Base-by-base conservation (phyloP, 2,329 filamentous ascomycete genomes). In the Ophiostoma himal-ulmi region DNA sequence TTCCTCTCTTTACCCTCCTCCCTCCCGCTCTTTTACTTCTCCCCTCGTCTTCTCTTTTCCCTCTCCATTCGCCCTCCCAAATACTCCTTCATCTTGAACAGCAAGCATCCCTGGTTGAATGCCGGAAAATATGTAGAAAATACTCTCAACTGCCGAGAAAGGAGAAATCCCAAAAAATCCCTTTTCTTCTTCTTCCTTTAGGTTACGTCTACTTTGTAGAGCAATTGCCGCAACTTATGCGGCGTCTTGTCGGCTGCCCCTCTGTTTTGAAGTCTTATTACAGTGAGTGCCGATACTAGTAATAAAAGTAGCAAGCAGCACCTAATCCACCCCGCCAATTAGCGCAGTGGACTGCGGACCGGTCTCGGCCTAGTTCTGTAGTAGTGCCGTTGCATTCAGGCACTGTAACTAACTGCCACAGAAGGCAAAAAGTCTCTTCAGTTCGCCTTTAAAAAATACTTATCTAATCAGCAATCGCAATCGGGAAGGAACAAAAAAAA, bases 361-460 rank as follows among this genome's bases (percentile, higher is more conserved):
- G 60, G 60, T 64, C 60, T 64, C 60, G 60, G 60, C 60, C 60
- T 64, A 64, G 60, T 37, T 57, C 8, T 22, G 52, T 26, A 10
- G 30, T 30, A 30, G 30, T 30, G 30, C 30, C 30, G 30, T 30
- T 4, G 30, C 30, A 30, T 30, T 44, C 39, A 22, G 22, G 10
- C 20, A 54, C 20, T n/a, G 48, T 54, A 22, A 54, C 48, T 57
- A 30, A 30, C 30, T 30, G 30, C 30, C 30, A 30, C 30, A 30
- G 1, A n/a, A 48, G 17, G 44, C 44, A 17, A 57, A 26, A 57
- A 57, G n/a, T 26, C 52, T 57, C 17, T 57, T 26, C n/a, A 22
- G 52, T 17, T 20, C 37, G 10, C 37, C n/a, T n/a, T 39, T 39
- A 13, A 39, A 39, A 39, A 39, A 10, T 20, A 48, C 44, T 57